Evolutionary conservation across 1,139 yeast species (phyloP).

Genomic region (Sugiyamaella pinicola): DNA sequence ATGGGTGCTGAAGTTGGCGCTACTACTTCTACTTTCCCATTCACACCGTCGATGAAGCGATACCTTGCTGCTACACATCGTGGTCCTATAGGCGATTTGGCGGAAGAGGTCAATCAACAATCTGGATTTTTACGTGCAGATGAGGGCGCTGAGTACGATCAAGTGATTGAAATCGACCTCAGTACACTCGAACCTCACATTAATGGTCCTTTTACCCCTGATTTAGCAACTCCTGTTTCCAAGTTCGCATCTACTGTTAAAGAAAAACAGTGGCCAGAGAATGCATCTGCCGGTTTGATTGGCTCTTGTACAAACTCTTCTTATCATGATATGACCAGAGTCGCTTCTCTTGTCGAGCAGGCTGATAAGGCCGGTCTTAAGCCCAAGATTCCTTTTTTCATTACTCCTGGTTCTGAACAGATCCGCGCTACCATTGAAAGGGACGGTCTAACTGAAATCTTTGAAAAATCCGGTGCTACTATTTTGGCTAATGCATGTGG

Average conservation of each 20-base stretch:
- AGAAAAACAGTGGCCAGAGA: conserved; percentile 90
- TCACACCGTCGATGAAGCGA: conserved; percentile 80
- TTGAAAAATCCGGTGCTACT: conserved; percentile 82
- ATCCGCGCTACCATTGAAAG: conserved; percentile 96
- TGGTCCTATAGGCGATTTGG: conserved; percentile 77
- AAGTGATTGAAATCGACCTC: conserved; percentile 91
- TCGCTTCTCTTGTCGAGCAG: conserved; percentile 81
- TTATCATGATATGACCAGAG: conserved; percentile 96
- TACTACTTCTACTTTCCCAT: conserved; percentile 95
- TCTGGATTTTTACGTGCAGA: conserved; percentile 84
- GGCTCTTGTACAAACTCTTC: conserved; percentile 98
- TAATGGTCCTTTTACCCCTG: conserved; percentile 99
- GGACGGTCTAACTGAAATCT: conserved; percentile 81
- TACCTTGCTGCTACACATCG: conserved; percentile 82
- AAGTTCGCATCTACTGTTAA: conserved; percentile 87
- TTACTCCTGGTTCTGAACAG: conserved; percentile 99
- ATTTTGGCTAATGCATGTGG: conserved; percentile 98
- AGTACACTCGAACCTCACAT: conserved; percentile 95
- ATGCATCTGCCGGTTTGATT: conserved; percentile 85
- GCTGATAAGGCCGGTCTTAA: conserved; percentile 84
- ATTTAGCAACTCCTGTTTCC: conserved; percentile 95
- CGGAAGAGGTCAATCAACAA: conserved; percentile 54
- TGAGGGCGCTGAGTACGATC: conserved; percentile 93
- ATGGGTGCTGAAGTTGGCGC: conserved; percentile 99
- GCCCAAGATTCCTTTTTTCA: conserved; percentile 89